Base-by-base conservation (phyloP, 495 filamentous ascomycete genomes). In the Wilcoxina mikolae region DNA sequence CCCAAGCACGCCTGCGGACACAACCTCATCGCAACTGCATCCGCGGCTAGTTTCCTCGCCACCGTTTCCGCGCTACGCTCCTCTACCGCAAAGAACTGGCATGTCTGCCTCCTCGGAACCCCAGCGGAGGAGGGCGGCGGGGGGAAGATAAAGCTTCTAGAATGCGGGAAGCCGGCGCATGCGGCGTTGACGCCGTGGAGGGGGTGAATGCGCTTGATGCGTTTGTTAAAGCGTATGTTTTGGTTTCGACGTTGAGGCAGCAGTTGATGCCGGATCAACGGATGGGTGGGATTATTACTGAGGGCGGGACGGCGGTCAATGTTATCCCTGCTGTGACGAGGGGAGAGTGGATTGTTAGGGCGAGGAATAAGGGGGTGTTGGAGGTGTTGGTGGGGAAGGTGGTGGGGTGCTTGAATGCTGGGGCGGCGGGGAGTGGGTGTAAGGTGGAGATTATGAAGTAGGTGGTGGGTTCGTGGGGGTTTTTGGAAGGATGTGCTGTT, bases 61-160 rank as follows among this genome's bases (percentile, higher is more conserved):
- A 69, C 78, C 0, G 78, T 72, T 0, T 60, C 72, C 3, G 58
- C 74, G 7, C 65, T 84, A 28, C 66, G 66, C 33, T 57, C 70
- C 28, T 70, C 72, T 38, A 58, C 62, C 1, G 61, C 82, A 4
- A 65, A 68, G 0, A 82, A 35, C 31, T 35, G 82, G 3, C 78
- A 77, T 41, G 70, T 81, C 0, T 67, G 79, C 41, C 59, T 87
- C 27, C 74, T 85, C 24, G 82, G 82, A 18, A 85, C 82, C 0
- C 83, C 83, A 0, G 83, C 78, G 0, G 82, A 87, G 65, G 82
- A 85, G 69, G 77, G 76, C 17, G 79, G 80, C 10, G 81, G 81
- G 5, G 83, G 82, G 22, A 85, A 87, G 63, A 79, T 79, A 52
- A 76, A 74, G 41, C 70, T 85, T 5, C 70, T n/a, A n/a, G n/a